Evolutionary conservation across 202 grass and related monocot species (phyloP), one percentile per base, ranked within the genome.

Genomic region (Musa balbisiana): DNA sequence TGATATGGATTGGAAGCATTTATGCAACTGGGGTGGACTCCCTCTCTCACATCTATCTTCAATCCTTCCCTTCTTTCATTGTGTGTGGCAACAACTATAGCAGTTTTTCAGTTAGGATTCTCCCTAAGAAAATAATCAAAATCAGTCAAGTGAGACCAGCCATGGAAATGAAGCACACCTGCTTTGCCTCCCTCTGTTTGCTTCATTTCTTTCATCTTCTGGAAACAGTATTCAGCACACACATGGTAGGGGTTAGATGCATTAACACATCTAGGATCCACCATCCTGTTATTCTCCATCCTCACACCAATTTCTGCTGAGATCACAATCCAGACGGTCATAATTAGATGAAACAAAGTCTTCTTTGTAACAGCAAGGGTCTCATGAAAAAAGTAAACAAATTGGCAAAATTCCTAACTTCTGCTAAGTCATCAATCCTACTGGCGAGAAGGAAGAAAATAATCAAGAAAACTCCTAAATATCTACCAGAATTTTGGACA

Each of bases 1-100:
- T 97, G 93, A 70, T 85, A 97, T 3, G 90, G 93, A 75, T 89
- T 97, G 23, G 88, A 93, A 81, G 93, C 90, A 14, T 97, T 91
- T 12, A 17, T 50, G 66, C 93, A 97, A 63, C 82, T 78, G 75
- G 88, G 88, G 66, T 93, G 72, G 73, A 89, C 78, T 64, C 80
- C 82, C 75, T 76, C 73, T 80, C 77, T 89, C 68, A 80, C 78
- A 72, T 73, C 83, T 2, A 63, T 64, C 63, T 81, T 82, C 55
- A 79, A 50, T 64, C 58, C 51, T 73, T 71, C 74, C 22, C 89
- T 87, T 63, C 66, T 77, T 68, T 88, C 87, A 52, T 62, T 83
- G 26, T 54, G 14, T 49, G 84, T 52, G 73, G 75, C 74, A 89
- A 60, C 21, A 83, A 71, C 78, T 75, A 83, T 43, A 78, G 71